Conservation (phyloP, 805 yeast genomes). For the Nakazawaea ambrosiae region DNA sequence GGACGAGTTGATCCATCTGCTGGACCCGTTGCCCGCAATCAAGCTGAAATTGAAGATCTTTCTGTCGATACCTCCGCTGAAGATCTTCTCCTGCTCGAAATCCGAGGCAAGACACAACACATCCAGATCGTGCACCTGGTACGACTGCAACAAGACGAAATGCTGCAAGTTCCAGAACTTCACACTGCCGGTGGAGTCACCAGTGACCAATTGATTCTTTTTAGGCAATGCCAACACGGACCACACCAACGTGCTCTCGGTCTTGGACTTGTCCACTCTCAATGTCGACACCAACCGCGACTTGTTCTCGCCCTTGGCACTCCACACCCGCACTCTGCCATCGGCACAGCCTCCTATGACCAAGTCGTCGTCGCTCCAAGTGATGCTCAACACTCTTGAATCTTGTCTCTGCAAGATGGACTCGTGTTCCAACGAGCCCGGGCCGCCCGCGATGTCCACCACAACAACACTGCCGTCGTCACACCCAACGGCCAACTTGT, state of each 20-base stretch:
- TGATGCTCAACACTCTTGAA: conserved; percentile 68
- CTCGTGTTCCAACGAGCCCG: conserved; percentile 74
- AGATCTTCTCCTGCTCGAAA: conserved; percentile 52
- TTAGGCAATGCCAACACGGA: conserved; percentile 57
- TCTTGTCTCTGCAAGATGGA: conserved; percentile 76
- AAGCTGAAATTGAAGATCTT: conserved; percentile 70
- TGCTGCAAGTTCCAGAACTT: conserved; percentile 87
- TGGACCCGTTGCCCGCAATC: conserved; percentile 22
- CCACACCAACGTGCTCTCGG: conserved; percentile 91
- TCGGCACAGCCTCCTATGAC: conserved; percentile 95
- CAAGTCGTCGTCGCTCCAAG: conserved; percentile 62
- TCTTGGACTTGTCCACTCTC: conserved; percentile 85
- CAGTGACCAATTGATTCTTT: conserved; percentile 76
- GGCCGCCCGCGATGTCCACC: conserved; percentile 79
- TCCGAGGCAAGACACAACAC: conserved; percentile 67
- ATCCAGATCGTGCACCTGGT: conserved; percentile 86
- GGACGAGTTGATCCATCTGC: conserved; percentile 70
- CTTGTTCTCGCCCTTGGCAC: conserved; percentile 32
- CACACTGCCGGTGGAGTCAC: conserved; percentile 92
- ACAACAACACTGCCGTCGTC: conserved; percentile 90
- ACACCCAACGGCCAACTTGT: conserved; percentile 80
- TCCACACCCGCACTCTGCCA: conserved; percentile 86
- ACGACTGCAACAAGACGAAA: conserved; percentile 72
- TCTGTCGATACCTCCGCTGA: conserved; percentile 91
- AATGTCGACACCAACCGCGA: conserved; percentile 77